A percentile compares a stretch with the other conserved stretches of the same genome.
Evolutionary conservation across 345 rosid species (phyloP).

Genomic region (Psidium guajava): DNA sequence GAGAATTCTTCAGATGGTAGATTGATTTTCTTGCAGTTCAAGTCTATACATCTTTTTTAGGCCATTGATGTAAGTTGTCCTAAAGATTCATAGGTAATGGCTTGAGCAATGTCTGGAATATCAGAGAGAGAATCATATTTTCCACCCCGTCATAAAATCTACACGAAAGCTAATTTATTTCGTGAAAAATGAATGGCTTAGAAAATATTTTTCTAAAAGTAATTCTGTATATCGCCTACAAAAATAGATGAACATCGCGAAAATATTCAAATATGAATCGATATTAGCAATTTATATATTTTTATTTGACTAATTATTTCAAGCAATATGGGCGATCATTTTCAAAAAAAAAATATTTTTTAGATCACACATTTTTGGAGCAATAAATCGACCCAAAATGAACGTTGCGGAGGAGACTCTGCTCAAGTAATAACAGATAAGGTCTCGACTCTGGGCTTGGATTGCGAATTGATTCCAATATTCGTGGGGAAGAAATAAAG

Average conservation of each 20-base stretch:
- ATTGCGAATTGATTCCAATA: background rate
- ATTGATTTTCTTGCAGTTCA: slow-evolving; percentile 38
- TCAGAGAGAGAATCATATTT: background rate
- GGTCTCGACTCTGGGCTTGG: background rate
- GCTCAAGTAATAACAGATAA: background rate
- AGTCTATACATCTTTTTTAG: slow-evolving; percentile 6
- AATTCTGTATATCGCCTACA: no score
- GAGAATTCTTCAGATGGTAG: slow-evolving; percentile 24
- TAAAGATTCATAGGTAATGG: background rate
- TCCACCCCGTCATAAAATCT: background rate
- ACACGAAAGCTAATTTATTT: no score
- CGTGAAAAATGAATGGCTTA: no score
- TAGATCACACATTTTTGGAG: no score
- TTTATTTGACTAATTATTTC: no score
- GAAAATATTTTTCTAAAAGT: no score
- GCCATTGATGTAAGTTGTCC: background rate
- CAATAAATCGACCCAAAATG: background rate
- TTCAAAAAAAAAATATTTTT: no score
- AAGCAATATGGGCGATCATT: no score
- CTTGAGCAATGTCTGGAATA: background rate
- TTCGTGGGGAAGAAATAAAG: background rate
- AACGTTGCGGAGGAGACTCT: background rate
- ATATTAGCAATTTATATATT: no score
- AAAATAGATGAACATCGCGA: no score
- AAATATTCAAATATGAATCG: no score